Conservation (phyloP, 345 rosid species). For the Ricinus communis region DNA sequence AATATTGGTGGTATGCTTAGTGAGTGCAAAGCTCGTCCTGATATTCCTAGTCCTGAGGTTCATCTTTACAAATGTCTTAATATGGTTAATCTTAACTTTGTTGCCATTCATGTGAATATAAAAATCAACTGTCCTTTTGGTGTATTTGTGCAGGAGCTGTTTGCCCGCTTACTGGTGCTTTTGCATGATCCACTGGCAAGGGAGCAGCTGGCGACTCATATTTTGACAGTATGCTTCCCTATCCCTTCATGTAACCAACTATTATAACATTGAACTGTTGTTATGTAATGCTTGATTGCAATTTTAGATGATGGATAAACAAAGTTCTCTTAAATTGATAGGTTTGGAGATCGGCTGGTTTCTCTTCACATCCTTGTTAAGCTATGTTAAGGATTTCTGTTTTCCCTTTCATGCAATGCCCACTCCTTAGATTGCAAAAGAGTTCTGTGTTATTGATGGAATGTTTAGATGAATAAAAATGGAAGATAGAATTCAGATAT, state of each 20-base stretch:
- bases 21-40: conserved; percentile 80
- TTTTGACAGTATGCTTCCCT: conserved; percentile 66
- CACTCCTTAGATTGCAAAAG: not conserved
- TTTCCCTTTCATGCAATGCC: not conserved
- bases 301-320: not conserved
- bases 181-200: conserved; percentile 90
- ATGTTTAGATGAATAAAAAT: not conserved
- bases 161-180: conserved; percentile 92
- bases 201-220: conserved; percentile 84
- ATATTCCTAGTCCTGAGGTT: conserved; percentile 91
- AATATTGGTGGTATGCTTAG: conserved; percentile 55
- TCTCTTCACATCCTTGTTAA: not conserved
- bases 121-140: conserved; percentile 15
- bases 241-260: conserved; percentile 3
- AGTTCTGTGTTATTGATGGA: not conserved
- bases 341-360: conserved; percentile 10
- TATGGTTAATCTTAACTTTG: conserved; percentile 17
- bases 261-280: not conserved
- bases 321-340: conserved; percentile 1
- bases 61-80: conserved; percentile 13
- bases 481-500: not conserved
- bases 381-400: not conserved
- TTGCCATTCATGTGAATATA: conserved; percentile 14
- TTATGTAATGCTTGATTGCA: not conserved
- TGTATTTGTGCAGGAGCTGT: conserved; percentile 63